These are phyloP conservation scores for Chlamydomonas reinhardtii DNA, from an alignment of 163 green algal species.

Conservation along the genomic window DNA sequence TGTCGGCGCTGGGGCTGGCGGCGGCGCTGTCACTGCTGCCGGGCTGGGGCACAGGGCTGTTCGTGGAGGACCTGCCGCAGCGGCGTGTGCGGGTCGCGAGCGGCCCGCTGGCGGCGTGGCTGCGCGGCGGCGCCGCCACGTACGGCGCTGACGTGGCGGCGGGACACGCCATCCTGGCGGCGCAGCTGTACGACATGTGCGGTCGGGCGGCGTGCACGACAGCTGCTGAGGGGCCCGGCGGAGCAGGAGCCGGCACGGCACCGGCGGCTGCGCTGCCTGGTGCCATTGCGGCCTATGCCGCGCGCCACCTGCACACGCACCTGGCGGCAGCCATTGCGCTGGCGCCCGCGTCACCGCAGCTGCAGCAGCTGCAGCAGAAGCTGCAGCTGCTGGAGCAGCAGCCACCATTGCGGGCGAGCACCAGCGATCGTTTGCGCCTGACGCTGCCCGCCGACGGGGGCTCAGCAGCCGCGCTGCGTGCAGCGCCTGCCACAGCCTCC, in stretches of 20 bases:
- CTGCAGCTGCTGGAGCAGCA: too few species aligned
- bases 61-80: slow-evolving; percentile 12
- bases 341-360: background rate
- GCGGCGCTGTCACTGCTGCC: slow-evolving; percentile 24
- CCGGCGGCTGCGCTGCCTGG: background rate
- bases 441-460: too few species aligned
- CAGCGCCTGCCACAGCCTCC: too few species aligned
- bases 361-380: background rate
- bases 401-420: too few species aligned
- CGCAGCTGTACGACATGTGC: background rate
- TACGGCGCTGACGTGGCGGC: background rate
- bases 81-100: background rate
- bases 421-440: background rate
- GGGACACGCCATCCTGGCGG: background rate
- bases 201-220: background rate
- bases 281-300: background rate
- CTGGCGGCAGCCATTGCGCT: background rate
- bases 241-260: background rate
- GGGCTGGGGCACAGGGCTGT: slow-evolving; percentile 33
- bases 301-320: background rate
- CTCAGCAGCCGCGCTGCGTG: background rate
- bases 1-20: background rate
- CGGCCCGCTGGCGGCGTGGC: background rate
- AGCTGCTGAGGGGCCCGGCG: background rate
- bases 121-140: background rate